Evolutionary conservation across 2,329 filamentous ascomycete species (phyloP), one percentile per base, ranked within the genome.

Genomic region (Penicillium sumatraense): DNA sequence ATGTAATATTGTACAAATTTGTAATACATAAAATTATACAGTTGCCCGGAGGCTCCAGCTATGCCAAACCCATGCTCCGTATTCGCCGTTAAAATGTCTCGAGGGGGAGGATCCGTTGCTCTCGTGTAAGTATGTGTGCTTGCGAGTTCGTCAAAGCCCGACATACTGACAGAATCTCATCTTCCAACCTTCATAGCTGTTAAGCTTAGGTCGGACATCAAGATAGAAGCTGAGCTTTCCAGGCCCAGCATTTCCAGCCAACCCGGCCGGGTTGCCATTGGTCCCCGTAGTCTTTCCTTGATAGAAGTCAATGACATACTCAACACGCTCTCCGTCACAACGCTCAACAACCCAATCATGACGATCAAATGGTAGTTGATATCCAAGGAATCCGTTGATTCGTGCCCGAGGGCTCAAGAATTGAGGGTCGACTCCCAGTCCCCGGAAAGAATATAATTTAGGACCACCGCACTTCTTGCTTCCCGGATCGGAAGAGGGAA

Each of bases 221-320:
- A 88, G 68, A 67, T 85, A 88, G 63, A 88, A 88, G 62, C 81
- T 87, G 62, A 88, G 67, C 41, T 79, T 81, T 14, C 69, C 75
- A 13, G 68, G 67, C 1, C 64, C 66, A 21, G 69, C 62, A 49
- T 71, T 69, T 49, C 66, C 66, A 31, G 69, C 61, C 51, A 75
- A 56, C 9, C 69, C 71, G 13, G 58, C 29, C 23, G 62, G 44
- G n/a, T 57, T 60, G 29, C 49, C 61, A 42, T 51, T 53, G 71
- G 75, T 24, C 54, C 62, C 67, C 59, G 72, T 54, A 26, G 80
- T 72, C 64, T 81, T 85, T 0, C 95, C 95, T 5, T 91, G 87
- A 71, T 99, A 99, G 68, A 99, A 99, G 75, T 99, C 95, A 73
- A 99, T 99, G 35, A 99, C 89, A 72, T 99, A 99, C 67, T 98